Base-by-base conservation (phyloP, 768 basidiomycete species). In the Boletus rufocinnamomeus region DNA sequence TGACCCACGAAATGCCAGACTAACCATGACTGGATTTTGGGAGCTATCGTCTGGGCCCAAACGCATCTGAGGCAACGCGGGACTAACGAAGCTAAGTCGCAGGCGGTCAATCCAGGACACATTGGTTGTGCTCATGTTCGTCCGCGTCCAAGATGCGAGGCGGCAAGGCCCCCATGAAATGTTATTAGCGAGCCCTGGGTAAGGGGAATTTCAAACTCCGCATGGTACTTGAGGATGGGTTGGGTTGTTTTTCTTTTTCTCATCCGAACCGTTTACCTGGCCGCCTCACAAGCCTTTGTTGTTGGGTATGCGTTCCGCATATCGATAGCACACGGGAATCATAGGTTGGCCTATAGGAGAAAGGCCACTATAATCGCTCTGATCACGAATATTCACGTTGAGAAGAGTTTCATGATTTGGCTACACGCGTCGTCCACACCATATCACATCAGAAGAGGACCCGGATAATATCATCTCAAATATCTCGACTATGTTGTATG, bases 401-500 rank as follows among this genome's bases (percentile, higher is more conserved):
- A 83, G 76, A 82, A 82, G 88, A 88, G 89, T 91, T 92, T 92
- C 89, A 91, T 91, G 86, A 77, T 77, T 83, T 74, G 89, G 89
- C 87, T 58, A 89, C 80, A 89, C 59, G n/a, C n/a, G n/a, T n/a
- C n/a, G 34, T 52, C 16, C 45, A n/a, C 28, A 35, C 6, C 19
- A 27, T 14, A 35, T 45, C 2, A 9, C 30, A 27, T 37, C 25
- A 3, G 10, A 17, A 27, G 10, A 25, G 8, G n/a, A n/a, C n/a
- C n/a, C n/a, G n/a, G n/a, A n/a, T n/a, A n/a, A n/a, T 30, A 30
- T 9, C 8, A 11, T 46, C 19, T 37, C 44, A 25, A 44, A 37
- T 27, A 27, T 38, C 23, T 48, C 17, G 14, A 53, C 17, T 9
- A 48, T 56, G 23, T 21, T 50, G 17, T 34, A 52, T 43, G 44